A percentile compares a stretch with the other conserved stretches of the same genome.
Evolutionary conservation across 805 yeast genomes (phyloP).

Genomic region (Ogataea glucozyma): DNA sequence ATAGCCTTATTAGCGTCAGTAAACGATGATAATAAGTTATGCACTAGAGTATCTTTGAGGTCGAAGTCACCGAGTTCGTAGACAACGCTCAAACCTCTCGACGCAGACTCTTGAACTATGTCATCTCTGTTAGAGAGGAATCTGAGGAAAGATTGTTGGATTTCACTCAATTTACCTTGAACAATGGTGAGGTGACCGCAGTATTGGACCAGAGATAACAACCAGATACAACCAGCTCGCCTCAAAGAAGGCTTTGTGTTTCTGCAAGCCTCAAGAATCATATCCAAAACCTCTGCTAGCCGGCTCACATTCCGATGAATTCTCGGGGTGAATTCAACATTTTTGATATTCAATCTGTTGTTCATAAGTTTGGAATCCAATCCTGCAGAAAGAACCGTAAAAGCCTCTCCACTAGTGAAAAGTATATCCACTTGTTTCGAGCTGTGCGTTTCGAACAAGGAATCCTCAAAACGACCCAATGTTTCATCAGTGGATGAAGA

Average conservation of each 20-base stretch:
- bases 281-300: constrained; percentile 41
- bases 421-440: constrained; percentile 75
- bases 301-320: constrained; percentile 11
- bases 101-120: constrained; percentile 86
- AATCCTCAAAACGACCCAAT: constrained; percentile 38
- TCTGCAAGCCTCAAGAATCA: constrained; percentile 52
- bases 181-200: constrained; percentile 53
- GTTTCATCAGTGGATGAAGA: constrained; percentile 23
- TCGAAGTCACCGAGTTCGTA: constrained; percentile 75
- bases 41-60: constrained; percentile 70
- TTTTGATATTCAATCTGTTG: constrained; percentile 56
- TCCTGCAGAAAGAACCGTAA: constrained; percentile 70
- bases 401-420: constrained; percentile 83
- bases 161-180: constrained; percentile 47
- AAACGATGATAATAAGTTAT: constrained; percentile 71
- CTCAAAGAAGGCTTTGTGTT: constrained; percentile 74
- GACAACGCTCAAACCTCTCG: constrained; percentile 79
- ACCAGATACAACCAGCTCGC: constrained; percentile 82
- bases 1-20: constrained; percentile 60
- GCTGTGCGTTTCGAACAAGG: constrained; percentile 55
- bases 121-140: constrained; percentile 83
- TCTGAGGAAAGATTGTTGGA: constrained; percentile 75
- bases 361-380: constrained; percentile 64
- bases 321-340: constrained; percentile 17
- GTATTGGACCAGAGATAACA: constrained; percentile 75